A percentile compares a stretch with the other conserved stretches of the same genome.
These are phyloP conservation scores for Aspergillus felis DNA, from an alignment of 2,329 filamentous ascomycete genomes.

Conservation along the genomic window DNA sequence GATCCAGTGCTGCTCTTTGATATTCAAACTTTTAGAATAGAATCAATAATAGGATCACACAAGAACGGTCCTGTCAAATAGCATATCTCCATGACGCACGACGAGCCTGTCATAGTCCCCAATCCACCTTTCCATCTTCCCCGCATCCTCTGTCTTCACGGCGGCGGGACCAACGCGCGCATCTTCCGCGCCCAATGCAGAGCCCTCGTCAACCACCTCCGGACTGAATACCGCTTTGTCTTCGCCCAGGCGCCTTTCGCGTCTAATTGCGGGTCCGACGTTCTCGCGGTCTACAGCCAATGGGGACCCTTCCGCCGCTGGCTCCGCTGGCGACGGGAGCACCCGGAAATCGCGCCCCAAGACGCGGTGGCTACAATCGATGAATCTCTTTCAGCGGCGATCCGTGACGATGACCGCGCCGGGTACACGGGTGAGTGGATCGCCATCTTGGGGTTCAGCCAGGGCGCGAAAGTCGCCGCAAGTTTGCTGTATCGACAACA, in stretches of 20 bases:
- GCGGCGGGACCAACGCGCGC: slow-evolving; percentile 67
- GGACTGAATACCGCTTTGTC: slow-evolving; percentile 62
- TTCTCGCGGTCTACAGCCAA: slow-evolving; percentile 62
- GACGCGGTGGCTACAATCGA: slow-evolving; percentile 42
- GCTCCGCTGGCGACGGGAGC: slow-evolving; percentile 61
- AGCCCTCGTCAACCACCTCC: slow-evolving; percentile 48
- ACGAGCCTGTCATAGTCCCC: neutral
- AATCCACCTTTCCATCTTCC: slow-evolving; percentile 37
- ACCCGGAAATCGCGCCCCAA: slow-evolving; percentile 50
- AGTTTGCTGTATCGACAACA: slow-evolving; percentile 62
- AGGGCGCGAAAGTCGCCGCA: slow-evolving; percentile 60
- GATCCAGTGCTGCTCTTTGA: no score
- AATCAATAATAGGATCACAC: neutral
- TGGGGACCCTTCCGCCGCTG: slow-evolving; percentile 62
- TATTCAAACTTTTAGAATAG: neutral
- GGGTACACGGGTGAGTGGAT: slow-evolving; percentile 58
- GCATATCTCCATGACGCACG: neutral
- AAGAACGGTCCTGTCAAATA: no score
- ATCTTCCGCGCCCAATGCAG: slow-evolving; percentile 69
- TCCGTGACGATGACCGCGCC: slow-evolving; percentile 49
- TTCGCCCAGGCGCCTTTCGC: slow-evolving; percentile 68
- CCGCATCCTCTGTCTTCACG: slow-evolving; percentile 76
- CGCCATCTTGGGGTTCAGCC: slow-evolving; percentile 62
- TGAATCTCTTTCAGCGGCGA: slow-evolving; percentile 20
- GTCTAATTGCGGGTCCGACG: slow-evolving; percentile 58